These are phyloP conservation scores for Lantana camara DNA, from an alignment of 257 asterid genomes.

Conservation along the genomic window DNA sequence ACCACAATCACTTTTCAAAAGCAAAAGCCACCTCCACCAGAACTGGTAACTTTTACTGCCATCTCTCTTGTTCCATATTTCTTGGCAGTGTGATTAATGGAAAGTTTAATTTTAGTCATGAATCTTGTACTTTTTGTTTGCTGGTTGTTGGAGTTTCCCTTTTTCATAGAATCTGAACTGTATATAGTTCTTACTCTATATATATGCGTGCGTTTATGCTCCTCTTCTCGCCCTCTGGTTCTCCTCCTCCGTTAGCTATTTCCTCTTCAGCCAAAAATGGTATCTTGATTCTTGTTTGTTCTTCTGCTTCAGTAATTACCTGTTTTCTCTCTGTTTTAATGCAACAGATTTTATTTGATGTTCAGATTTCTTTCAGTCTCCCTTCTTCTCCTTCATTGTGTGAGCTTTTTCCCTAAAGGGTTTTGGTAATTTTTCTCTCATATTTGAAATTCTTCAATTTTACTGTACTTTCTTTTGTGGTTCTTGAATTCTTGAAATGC, in stretches of 20 bases:
- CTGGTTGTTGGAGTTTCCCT: constrained; percentile 12
- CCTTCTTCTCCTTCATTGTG: neutral
- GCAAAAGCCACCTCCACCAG: neutral
- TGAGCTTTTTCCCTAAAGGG: neutral
- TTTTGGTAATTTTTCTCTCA: neutral
- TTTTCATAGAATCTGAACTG: too few species aligned
- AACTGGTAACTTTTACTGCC: constrained; percentile 27
- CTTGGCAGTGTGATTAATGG: neutral
- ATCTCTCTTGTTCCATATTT: neutral
- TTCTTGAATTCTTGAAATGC: constrained; percentile 28
- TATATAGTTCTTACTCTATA: too few species aligned
- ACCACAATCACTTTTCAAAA: neutral
- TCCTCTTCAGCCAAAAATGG: too few species aligned
- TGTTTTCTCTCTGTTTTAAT: neutral
- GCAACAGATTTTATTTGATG: too few species aligned
- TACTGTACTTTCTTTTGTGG: neutral
- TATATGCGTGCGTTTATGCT: neutral
- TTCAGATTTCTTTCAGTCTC: constrained; percentile 4
- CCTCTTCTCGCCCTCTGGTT: too few species aligned
- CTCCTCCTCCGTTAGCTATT: too few species aligned
- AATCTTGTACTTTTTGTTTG: constrained; percentile 25
- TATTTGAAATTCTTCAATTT: neutral
- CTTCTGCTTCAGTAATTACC: constrained; percentile 1
- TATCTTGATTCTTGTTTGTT: constrained; percentile 24
- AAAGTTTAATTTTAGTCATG: constrained; percentile 15